phyloP scores from a whole-genome alignment of 2,329 filamentous ascomycete species.

The Penicillium expansum region DNA sequence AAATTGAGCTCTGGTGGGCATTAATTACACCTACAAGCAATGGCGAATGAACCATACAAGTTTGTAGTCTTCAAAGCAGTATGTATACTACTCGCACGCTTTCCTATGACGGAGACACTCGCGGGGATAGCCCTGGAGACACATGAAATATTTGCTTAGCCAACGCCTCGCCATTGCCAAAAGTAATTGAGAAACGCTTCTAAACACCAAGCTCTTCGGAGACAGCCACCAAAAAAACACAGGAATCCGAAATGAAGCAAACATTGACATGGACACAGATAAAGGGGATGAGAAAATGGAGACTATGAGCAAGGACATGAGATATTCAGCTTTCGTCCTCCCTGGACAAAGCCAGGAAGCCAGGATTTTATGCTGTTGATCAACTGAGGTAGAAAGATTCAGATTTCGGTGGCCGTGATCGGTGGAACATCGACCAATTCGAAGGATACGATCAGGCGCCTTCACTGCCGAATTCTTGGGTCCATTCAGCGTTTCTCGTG shows the following conservation, averaged over 20 bases:
- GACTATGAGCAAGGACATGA: conserved; percentile 1
- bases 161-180: conserved; percentile 31
- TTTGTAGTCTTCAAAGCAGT: background rate
- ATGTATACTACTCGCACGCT: conserved; percentile 7
- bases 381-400: background rate
- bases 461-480: conserved; percentile 91
- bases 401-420: background rate
- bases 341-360: background rate
- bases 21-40: background rate
- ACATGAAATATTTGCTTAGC: conserved; percentile 20
- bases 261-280: conserved; percentile 2
- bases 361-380: background rate
- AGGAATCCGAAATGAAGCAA: conserved; percentile 10
- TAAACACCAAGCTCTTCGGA: conserved; percentile 29
- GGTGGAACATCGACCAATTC: background rate
- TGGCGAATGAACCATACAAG: background rate
- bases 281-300: background rate
- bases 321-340: background rate
- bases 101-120: conserved; percentile 8
- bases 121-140: conserved; percentile 6
- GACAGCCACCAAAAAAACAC: conserved; percentile 6
- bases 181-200: conserved; percentile 25
- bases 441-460: conserved; percentile 53
- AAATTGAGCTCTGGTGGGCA: background rate
- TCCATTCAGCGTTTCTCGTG: conserved; percentile 84